Evolutionary conservation across 495 filamentous ascomycete species (phyloP).

Genomic region (Paragyromitra xinjiangensis): DNA sequence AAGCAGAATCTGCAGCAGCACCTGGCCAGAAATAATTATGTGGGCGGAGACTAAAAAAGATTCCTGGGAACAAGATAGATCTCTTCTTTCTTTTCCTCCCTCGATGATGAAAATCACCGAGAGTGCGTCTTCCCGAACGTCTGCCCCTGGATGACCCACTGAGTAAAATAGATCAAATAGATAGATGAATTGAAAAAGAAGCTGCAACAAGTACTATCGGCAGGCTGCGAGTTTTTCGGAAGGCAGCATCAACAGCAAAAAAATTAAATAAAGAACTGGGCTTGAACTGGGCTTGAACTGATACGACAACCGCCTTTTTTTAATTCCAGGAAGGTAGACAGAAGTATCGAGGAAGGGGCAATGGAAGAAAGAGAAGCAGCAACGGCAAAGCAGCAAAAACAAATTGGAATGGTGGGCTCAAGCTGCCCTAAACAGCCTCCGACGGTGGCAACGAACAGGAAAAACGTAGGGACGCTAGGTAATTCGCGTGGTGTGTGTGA

Average conservation of each 20-base stretch:
- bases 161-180: conserved; percentile 31
- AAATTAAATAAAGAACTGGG: conserved; percentile 16
- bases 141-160: conserved; percentile 35
- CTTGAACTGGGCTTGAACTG: conserved; percentile 35
- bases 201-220: conserved; percentile 26
- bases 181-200: conserved; percentile 7
- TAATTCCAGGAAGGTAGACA: conserved; percentile 22
- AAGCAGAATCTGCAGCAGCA: conserved; percentile 31
- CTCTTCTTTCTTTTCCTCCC: conserved; percentile 3
- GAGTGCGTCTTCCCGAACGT: conserved; percentile 46
- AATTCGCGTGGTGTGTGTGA: conserved; percentile 36
- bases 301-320: conserved; percentile 35
- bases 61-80: conserved; percentile 31
- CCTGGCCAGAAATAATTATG: conserved; percentile 42
- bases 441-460: conserved; percentile 52
- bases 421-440: conserved; percentile 53
- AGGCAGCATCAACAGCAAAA: conserved; percentile 40
- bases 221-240: conserved; percentile 44
- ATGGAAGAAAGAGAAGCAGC: conserved; percentile 18
- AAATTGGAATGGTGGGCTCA: conserved; percentile 48
- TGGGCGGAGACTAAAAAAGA: conserved; percentile 47
- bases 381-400: conserved; percentile 31
- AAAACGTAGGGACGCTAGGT: conserved; percentile 37
- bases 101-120: conserved; percentile 32
- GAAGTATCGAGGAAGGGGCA: conserved; percentile 34